phyloP scores from a whole-genome alignment of 1,284 basidiomycete genomes.

The Kwoniella shivajii region DNA sequence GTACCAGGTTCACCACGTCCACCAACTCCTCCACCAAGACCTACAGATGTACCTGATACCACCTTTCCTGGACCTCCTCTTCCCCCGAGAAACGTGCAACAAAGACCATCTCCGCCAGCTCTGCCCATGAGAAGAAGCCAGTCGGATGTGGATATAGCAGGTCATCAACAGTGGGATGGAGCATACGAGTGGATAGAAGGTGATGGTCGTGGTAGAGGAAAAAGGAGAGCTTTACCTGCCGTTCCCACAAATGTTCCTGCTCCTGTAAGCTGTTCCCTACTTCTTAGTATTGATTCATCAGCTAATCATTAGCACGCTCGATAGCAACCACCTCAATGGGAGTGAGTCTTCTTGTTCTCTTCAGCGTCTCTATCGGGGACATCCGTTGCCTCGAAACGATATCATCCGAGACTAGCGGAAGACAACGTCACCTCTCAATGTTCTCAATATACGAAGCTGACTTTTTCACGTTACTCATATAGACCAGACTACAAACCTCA shows the following conservation, averaged over 20 bases:
- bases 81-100: slow-evolving; percentile 5
- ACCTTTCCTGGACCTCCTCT: slow-evolving; percentile 5
- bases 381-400: not conserved
- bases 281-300: not conserved
- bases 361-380: not conserved
- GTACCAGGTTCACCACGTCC: slow-evolving; percentile 17
- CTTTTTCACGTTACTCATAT: not conserved
- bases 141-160: slow-evolving; percentile 8
- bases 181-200: slow-evolving; percentile 14
- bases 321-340: slow-evolving; percentile 38
- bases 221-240: slow-evolving; percentile 29
- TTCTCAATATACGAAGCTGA: not conserved
- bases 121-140: slow-evolving; percentile 13
- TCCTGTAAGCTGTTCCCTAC: slow-evolving; percentile 26
- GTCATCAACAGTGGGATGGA: slow-evolving; percentile 8
- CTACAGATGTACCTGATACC: slow-evolving; percentile 11
- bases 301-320: not conserved
- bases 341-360: slow-evolving; percentile 26
- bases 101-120: slow-evolving; percentile 1
- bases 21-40: slow-evolving; percentile 23
- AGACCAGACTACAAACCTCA: slow-evolving; percentile 46
- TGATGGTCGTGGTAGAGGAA: slow-evolving; percentile 15
- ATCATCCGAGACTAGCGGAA: not conserved
- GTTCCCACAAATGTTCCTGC: slow-evolving; percentile 35
- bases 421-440: slow-evolving; percentile 6